A percentile compares a stretch with the other conserved stretches of the same genome.
These are phyloP conservation scores for Aspergillus tubingensis DNA, from an alignment of 2,329 filamentous ascomycete genomes.

Conservation along the genomic window DNA sequence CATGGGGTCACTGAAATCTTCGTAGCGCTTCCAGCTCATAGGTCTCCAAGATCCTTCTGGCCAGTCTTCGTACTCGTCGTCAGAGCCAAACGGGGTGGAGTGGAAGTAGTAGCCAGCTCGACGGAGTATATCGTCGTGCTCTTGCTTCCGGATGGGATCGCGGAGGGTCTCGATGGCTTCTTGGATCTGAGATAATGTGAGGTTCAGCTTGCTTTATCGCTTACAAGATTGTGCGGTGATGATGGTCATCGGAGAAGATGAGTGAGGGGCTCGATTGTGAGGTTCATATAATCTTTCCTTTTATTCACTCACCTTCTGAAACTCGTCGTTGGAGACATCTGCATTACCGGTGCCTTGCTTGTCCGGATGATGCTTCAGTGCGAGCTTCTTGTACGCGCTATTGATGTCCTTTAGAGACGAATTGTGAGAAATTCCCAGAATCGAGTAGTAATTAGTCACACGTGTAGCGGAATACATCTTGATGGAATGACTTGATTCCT, in stretches of 20 bases:
- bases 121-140: conserved; percentile 26
- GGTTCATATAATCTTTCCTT: background rate
- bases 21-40: background rate
- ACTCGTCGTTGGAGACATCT: conserved; percentile 17
- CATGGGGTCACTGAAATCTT: background rate
- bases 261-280: background rate
- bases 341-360: conserved; percentile 24
- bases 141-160: conserved; percentile 25
- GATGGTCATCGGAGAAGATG: background rate
- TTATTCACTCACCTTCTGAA: conserved; percentile 26
- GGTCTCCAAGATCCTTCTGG: background rate
- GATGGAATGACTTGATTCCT: background rate
- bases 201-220: background rate
- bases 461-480: background rate
- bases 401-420: conserved; percentile 37
- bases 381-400: conserved; percentile 37
- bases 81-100: background rate
- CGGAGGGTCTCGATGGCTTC: conserved; percentile 38
- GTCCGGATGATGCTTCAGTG: conserved; percentile 38
- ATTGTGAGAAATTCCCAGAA: conserved; percentile 28
- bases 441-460: conserved; percentile 24
- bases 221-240: background rate
- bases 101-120: background rate
- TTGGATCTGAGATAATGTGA: conserved; percentile 27
- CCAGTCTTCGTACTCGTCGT: background rate